Evolutionary conservation across 2,329 filamentous ascomycete genomes (phyloP).

Genomic region (Capronia americana): DNA sequence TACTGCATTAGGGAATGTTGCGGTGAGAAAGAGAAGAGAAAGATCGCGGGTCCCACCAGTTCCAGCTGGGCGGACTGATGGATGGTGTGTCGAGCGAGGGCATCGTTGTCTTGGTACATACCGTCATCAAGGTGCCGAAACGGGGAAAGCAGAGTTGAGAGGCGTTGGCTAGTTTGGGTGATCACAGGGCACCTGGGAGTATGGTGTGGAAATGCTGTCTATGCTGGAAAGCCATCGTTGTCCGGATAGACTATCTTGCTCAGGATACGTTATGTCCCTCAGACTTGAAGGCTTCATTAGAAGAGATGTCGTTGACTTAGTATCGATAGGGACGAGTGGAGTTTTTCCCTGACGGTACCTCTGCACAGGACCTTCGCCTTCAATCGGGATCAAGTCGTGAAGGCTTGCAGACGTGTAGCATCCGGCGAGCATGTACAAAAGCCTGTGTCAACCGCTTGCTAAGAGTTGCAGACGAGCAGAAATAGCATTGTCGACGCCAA

Average conservation of each 20-base stretch:
- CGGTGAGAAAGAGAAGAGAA: too few species aligned
- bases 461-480: conserved; percentile 18
- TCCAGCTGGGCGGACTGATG: conserved; percentile 41
- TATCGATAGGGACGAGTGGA: conserved; percentile 47
- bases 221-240: conserved; percentile 50
- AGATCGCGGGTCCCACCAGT: too few species aligned
- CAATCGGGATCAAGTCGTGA: conserved; percentile 46
- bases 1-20: too few species aligned
- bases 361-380: conserved; percentile 49
- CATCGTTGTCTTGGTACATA: conserved; percentile 50
- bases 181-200: too few species aligned
- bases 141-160: conserved; percentile 45
- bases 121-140: conserved; percentile 50
- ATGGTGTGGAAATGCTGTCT: conserved; percentile 56
- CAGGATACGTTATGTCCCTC: too few species aligned
- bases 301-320: too few species aligned
- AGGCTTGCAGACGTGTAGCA: conserved; percentile 52
- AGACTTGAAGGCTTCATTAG: too few species aligned
- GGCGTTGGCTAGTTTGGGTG: too few species aligned
- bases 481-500: conserved; percentile 28
- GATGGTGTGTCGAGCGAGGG: conserved; percentile 54
- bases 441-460: conserved; percentile 42
- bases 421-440: conserved; percentile 54
- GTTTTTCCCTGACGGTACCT: conserved; percentile 43
- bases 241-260: conserved; percentile 44